Percentiles rank a stretch among this genome's conserved stretches.
Evolutionary conservation across 768 basidiomycete genomes (phyloP).

Genomic region (Collybia sordida): DNA sequence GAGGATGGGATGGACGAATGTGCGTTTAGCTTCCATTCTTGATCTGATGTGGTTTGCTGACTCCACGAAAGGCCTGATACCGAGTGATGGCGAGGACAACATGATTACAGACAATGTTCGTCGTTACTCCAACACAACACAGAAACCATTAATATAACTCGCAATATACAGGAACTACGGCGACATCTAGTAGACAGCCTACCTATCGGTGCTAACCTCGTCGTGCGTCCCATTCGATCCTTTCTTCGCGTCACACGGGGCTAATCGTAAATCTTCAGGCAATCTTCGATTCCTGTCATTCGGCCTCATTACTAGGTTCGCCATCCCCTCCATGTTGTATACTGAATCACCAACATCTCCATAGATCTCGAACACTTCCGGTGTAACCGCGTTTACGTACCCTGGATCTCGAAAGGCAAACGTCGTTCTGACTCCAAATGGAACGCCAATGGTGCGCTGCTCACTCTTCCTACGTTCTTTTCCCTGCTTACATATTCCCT

Average conservation of each 20-base stretch:
- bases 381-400: slow-evolving; percentile 46
- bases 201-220: slow-evolving; percentile 34
- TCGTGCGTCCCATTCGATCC: slow-evolving; percentile 24
- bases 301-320: slow-evolving; percentile 38
- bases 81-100: slow-evolving; percentile 33
- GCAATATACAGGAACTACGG: slow-evolving; percentile 28
- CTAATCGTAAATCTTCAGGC: slow-evolving; percentile 18
- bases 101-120: slow-evolving; percentile 38
- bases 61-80: slow-evolving; percentile 31
- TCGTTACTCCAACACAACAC: background rate
- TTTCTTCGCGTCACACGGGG: slow-evolving; percentile 6
- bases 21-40: slow-evolving; percentile 15
- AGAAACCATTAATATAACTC: background rate
- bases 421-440: slow-evolving; percentile 31
- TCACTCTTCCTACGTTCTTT: background rate
- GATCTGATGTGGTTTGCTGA: background rate
- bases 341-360: background rate
- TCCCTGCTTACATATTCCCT: background rate
- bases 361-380: slow-evolving; percentile 40
- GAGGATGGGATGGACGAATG: slow-evolving; percentile 56
- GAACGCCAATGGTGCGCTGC: slow-evolving; percentile 28
- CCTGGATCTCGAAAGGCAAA: slow-evolving; percentile 44
- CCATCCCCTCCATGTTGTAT: background rate
- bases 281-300: slow-evolving; percentile 41
- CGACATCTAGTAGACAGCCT: slow-evolving; percentile 33